phyloP scores from a whole-genome alignment of 208 protist species.

The Trypanosoma brucei region DNA sequence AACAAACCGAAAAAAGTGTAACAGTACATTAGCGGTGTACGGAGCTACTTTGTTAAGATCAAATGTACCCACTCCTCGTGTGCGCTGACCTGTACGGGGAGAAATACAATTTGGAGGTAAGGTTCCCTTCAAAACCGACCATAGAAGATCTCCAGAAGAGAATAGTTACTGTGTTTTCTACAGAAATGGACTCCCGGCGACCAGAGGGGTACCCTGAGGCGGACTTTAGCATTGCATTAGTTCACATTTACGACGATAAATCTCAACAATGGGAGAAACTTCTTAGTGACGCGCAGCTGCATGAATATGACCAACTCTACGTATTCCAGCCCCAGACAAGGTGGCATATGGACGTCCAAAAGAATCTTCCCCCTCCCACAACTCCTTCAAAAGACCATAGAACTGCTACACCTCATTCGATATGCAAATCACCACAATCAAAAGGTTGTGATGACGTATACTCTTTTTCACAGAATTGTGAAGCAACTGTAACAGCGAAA shows the following conservation, averaged over 20 bases:
- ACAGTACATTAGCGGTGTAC: not conserved
- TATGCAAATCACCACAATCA: not conserved
- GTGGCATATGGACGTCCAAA: conserved; percentile 58
- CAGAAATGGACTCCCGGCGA: conserved; percentile 23
- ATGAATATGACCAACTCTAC: conserved; percentile 85
- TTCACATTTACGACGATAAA: conserved; percentile 73
- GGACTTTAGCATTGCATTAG: conserved; percentile 33
- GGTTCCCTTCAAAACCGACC: conserved; percentile 35
- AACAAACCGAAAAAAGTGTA: too few relatives aligned
- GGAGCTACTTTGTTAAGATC: not conserved
- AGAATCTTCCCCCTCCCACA: conserved; percentile 66
- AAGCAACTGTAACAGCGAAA: not conserved
- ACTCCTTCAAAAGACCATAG: conserved; percentile 29
- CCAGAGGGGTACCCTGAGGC: conserved; percentile 8
- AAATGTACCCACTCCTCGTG: conserved; percentile 72
- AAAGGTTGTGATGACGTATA: too few relatives aligned
- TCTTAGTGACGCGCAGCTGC: conserved; percentile 43
- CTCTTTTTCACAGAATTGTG: not conserved
- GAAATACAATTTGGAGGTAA: conserved; percentile 79
- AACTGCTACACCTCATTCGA: conserved; percentile 8
- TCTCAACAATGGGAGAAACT: conserved; percentile 55
- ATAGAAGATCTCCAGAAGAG: conserved; percentile 35
- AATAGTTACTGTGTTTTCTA: conserved; percentile 32
- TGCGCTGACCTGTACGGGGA: conserved; percentile 73
- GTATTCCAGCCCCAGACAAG: conserved; percentile 67